phyloP scores from a whole-genome alignment of 805 yeast genomes.

The Spathaspora passalidarum region DNA sequence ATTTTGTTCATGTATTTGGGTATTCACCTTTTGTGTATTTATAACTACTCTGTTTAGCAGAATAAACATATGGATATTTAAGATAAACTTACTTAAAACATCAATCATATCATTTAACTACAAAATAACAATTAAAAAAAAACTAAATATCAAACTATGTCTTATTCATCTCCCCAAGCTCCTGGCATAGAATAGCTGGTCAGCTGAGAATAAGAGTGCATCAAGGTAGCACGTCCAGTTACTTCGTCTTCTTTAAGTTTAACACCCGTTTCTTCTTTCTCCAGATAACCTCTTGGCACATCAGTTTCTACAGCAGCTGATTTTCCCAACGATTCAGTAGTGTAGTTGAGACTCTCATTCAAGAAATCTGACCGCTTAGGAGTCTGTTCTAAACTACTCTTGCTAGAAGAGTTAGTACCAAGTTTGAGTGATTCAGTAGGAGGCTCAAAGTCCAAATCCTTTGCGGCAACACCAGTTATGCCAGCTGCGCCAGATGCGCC shows the following conservation, averaged over 20 bases:
- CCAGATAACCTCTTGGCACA: not conserved
- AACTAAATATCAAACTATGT: not conserved
- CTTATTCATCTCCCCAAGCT: conserved; percentile 7
- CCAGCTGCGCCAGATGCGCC: not conserved
- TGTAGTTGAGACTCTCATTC: conserved; percentile 1
- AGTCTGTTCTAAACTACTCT: not conserved
- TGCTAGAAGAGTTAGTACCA: not conserved
- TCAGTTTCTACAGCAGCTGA: conserved; percentile 1
- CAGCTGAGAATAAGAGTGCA: not conserved
- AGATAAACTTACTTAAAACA: too few relatives aligned
- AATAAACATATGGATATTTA: not conserved
- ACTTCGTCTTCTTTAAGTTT: not conserved
- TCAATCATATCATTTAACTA: not conserved
- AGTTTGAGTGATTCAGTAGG: too few relatives aligned
- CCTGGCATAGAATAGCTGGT: conserved; percentile 9
- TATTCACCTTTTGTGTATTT: not conserved
- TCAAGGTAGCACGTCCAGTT: not conserved
- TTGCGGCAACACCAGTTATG: not conserved
- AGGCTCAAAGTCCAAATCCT: too few relatives aligned
- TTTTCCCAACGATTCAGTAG: conserved; percentile 1
- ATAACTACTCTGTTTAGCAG: not conserved
- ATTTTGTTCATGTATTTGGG: not conserved
- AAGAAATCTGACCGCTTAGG: not conserved
- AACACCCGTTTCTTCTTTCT: not conserved
- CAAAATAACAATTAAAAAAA: not conserved